Evolutionary conservation across 2,329 filamentous ascomycete genomes (phyloP), one percentile per base, ranked within the genome.

Genomic region (Xylariaceae sp.): DNA sequence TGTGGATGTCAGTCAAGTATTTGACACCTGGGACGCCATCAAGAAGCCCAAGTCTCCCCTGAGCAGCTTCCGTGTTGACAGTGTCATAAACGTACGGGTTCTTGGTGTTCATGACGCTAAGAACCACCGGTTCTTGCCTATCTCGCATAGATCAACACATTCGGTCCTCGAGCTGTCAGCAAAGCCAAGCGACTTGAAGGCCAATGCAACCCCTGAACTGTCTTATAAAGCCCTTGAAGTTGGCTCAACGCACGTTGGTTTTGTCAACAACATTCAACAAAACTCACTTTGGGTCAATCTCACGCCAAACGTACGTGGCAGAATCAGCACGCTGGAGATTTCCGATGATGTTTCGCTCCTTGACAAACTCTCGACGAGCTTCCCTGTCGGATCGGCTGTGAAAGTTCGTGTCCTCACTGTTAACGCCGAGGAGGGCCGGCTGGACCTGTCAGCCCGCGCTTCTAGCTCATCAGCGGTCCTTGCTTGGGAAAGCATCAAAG

Each of bases 281-380:
- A 86, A 90, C 64, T 89, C 84, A 70, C 80, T 96, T 18, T 97
- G 94, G 93, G 88, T 95, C 51, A 97, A 92, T 70, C 76, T 99
- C 18, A 91, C 92, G 1, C 92, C 94, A 5, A 90, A 88, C 55
- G 86, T 99, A 13, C 87, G 92, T 60, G 94, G 94, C 58, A 86
- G 92, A 54, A 84, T 99, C 58, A 85, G 86, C 56, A 82, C 88
- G 62, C 85, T 94, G 73, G 92, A 97, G 70, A 84, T 94, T 7
- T 92, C 91, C 0, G 90, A 96, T 68, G 92, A 97, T 72, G 77
- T 96, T 51, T 89, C 91, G 6, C 81, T 89, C 57, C 78, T 96
- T 42, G 84, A 87, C 37, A 84, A 96, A 68, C 76, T 97, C 2
- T 81, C 86, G 52, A 82, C 84, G 63, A 89, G 90, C 74, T 97